Evolutionary conservation across 768 basidiomycete species (phyloP), one percentile per base, ranked within the genome.

Genomic region (Austroboletus eburneus): DNA sequence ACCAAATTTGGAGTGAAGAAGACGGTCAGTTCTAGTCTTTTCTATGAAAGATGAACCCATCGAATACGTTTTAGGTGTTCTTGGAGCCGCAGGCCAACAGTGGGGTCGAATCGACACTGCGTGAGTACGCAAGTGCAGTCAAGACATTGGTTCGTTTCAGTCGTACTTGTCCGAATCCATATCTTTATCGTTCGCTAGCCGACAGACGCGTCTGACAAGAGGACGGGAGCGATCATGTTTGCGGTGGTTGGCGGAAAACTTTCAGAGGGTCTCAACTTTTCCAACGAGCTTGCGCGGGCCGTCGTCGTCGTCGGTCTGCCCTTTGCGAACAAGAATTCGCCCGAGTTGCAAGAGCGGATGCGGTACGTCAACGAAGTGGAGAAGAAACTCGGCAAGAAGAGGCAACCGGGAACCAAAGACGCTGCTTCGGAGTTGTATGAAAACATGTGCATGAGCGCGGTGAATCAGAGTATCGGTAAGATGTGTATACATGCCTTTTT

Each of bases 211-310:
- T 53, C 62, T 27, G 49, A 56, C 61, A 63, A 66, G 68, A 51
- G 59, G 58, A 66, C 66, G 1, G 92, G 92, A 14, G 90, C 91
- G 3, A 64, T 99, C 32, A 71, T 99, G 5, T 85, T 98, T 45
- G 95, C 96, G 2, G 96, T 98, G 9, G 85, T 98, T 22, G 94
- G 94, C 16, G 95, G 93, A 22, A 98, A 97, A 62, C 77, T 99
- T n/a, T 94, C 91, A 0, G 96, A 99, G 68, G 95, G 94, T 8
- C 64, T 84, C 32, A 84, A 85, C 56, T 86, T 86, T 57, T 76
- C 82, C 17, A 87, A 91, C 61, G 77, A 83, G 39, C 79, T 91
- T 14, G 92, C 93, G 3, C 84, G 93, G 24, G 86, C 83, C 10
- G 90, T 96, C 20, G 72, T 93, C 24, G 78, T 94, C 48, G 75